Conservation (phyloP, 2,329 filamentous ascomycete genomes). For the Sporothrix brunneoviolacea region DNA sequence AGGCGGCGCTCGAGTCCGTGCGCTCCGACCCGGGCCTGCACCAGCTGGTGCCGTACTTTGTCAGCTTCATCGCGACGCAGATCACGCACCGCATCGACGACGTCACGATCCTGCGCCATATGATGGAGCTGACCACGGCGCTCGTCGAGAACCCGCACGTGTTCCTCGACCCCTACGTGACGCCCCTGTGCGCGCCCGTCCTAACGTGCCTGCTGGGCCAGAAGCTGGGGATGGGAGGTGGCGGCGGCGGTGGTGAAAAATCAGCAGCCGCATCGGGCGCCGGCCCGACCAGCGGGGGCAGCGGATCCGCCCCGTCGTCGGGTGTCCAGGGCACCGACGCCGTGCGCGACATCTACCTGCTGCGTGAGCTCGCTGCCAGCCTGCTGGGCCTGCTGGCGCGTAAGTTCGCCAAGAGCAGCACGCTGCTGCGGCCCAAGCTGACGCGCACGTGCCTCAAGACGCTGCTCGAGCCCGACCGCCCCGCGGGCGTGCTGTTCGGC, state of each 20-base stretch:
- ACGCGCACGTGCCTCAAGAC: conserved; percentile 89
- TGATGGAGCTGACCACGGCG: conserved; percentile 84
- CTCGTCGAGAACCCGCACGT: conserved; percentile 78
- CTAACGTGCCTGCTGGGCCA: conserved; percentile 86
- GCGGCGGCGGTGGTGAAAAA: conserved; percentile 33
- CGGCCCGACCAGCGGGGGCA: background rate
- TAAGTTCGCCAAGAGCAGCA: conserved; percentile 75
- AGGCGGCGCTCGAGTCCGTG: conserved; percentile 78
- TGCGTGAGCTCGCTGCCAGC: conserved; percentile 78
- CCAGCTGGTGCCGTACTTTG: conserved; percentile 92
- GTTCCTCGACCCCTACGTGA: conserved; percentile 59
- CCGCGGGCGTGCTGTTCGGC: conserved; percentile 80
- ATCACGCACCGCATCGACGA: conserved; percentile 91
- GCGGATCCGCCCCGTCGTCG: no score
- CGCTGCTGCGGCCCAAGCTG: conserved; percentile 77
- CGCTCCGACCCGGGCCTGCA: conserved; percentile 87
- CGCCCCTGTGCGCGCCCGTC: conserved; percentile 71
- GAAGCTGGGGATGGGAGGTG: conserved; percentile 59
- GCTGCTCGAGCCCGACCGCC: conserved; percentile 80
- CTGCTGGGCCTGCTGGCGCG: conserved; percentile 71
- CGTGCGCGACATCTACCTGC: conserved; percentile 61
- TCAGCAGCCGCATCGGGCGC: conserved; percentile 18
- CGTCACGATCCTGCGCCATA: conserved; percentile 78
- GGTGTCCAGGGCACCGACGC: conserved; percentile 43
- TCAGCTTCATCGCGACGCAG: conserved; percentile 91